Evolutionary conservation across 1,284 basidiomycete genomes (phyloP), one percentile per base, ranked within the genome.

Genomic region (Naganishia sp.): DNA sequence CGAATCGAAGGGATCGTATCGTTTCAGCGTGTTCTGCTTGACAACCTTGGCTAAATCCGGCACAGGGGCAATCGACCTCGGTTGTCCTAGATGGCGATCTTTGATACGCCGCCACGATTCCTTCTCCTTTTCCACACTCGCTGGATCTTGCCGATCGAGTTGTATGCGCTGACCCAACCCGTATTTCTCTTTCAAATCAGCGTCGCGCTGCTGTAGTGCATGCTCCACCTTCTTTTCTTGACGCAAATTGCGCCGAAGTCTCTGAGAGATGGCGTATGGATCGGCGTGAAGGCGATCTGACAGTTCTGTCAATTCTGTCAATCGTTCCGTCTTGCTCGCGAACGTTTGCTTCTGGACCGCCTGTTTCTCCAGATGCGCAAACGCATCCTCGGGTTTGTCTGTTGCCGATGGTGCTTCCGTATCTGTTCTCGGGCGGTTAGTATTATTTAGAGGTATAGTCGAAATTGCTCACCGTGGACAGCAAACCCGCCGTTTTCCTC

Each of bases 401-500:
- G 80, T 78, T 18, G 85, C 85, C n/a, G 85, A 76, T 1, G 80
- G 86, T 55, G 75, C 76, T 60, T 93, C 88, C 11, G 89, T 88
- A 72, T 92, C 90, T 88, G 76, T 50, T 21, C 60, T 63, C 6
- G 31, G 18, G 25, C 13, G 56, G 65, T 50, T 31, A 42, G 54
- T 39, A 28, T 28, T 28, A 5, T 33, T 15, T 39, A 18, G 64
- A 50, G 69, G 57, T 63, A 61, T 36, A 66, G 42, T 23, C 21
- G 70, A 2, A 13, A 39, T 39, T 39, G 36, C 84, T 69, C 74
- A 89, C 92, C 90, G 74, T 91, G 88, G 39, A 94, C 83, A n/a
- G 90, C 90, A 72, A 86, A 91, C 0, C 93, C 93, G 4, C 95
- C 95, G 67, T 96, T 90, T 78, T 96, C 93, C 73, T 88, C 92